Conservation (phyloP, 495 filamentous ascomycete genomes). For the Aspergillus nidulans region DNA sequence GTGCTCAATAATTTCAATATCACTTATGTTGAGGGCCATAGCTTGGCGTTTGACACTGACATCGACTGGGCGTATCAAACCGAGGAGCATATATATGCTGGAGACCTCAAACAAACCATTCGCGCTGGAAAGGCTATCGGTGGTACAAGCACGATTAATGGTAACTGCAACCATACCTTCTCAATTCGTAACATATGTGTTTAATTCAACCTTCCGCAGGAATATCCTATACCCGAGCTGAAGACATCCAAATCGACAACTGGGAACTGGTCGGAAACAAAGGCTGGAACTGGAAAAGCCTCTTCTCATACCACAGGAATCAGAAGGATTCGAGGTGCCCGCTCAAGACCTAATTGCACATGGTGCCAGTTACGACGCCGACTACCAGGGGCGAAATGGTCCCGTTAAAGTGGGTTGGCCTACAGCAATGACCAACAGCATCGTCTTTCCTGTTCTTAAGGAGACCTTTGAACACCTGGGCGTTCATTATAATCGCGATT, state of each 20-base stretch:
- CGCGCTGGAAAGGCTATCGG: not conserved
- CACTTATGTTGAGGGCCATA: not conserved
- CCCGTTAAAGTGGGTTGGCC: slow-evolving; percentile 27
- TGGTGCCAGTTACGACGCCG: slow-evolving; percentile 17
- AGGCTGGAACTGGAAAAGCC: slow-evolving; percentile 31
- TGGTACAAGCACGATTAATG: slow-evolving; percentile 2
- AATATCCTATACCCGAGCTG: slow-evolving; percentile 18
- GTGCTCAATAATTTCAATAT: not conserved
- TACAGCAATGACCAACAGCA: slow-evolving; percentile 13
- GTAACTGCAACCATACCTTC: not conserved
- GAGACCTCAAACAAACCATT: not conserved
- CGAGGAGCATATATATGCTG: not conserved
- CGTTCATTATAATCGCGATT: slow-evolving; percentile 28
- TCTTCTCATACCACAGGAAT: slow-evolving; percentile 29
- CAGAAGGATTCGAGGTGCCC: slow-evolving; percentile 19
- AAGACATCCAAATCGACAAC: slow-evolving; percentile 22
- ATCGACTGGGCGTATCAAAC: not conserved
- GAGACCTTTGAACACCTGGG: slow-evolving; percentile 9
- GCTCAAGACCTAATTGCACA: slow-evolving; percentile 15
- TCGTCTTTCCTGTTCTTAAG: slow-evolving; percentile 7
- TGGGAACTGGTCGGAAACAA: slow-evolving; percentile 27
- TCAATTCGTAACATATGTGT: not conserved
- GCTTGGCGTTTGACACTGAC: not conserved
- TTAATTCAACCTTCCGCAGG: not conserved
- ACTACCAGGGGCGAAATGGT: slow-evolving; percentile 20